Evolutionary conservation across 495 filamentous ascomycete species (phyloP), one percentile per base, ranked within the genome.

Genomic region (Cercophora sp.): DNA sequence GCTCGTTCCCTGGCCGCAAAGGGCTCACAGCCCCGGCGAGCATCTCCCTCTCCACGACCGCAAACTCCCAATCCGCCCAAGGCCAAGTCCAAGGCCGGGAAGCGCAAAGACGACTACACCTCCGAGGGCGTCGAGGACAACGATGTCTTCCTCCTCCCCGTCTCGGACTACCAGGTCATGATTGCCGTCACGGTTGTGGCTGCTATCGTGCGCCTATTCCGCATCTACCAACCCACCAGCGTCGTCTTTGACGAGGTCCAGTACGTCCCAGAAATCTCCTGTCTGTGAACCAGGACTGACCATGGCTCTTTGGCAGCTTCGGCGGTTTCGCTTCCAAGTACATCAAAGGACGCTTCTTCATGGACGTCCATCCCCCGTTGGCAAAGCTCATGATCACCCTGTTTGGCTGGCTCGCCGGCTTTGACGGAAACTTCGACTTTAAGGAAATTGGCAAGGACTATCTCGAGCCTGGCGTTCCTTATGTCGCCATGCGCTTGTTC

Each of bases 401-500:
- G 35, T 91, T 92, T 56, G 93, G 93, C 44, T 98, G 87, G 86
- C 71, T 96, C 43, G 93, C 91, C 56, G 93, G 94, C 19, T 98
- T 96, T 64, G 80, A 96, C 68, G 93, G 93, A 43, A 78, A 88
- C 39, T 98, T 98, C 55, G 93, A 98, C 66, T 98, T 98, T 77
- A 98, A 98, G 76, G 94, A 98, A 59, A 98, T 98, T 75, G 93
- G 93, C 61, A 96, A 96, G 74, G 93, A 98, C 64, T 98, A 98
- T 62, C 64, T 97, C 41, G 94, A 92, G 70, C 89, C 94, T 0
- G 84, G 86, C 18, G 93, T 98, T 39, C 93, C 93, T 10, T 98
- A 97, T 72, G 94, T 98, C 15, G 89, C 93, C 34, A 98, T 98
- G 93, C 85, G 93, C 64, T 65, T 97, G 75, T 81, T 96, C 54